phyloP scores from a whole-genome alignment of 805 yeast genomes.

The Vanderwaltozyma polyspora region DNA sequence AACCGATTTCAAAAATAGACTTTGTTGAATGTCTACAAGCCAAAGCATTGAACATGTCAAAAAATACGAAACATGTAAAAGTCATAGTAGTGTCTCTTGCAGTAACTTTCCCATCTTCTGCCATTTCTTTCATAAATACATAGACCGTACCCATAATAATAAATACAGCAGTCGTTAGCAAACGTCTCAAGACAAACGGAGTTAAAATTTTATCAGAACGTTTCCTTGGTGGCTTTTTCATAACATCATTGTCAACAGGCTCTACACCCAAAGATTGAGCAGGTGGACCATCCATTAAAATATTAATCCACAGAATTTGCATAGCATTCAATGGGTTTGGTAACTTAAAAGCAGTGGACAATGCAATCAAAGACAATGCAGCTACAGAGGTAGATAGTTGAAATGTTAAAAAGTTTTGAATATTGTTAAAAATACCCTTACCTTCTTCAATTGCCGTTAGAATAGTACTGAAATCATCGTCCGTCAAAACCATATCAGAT shows the following conservation, averaged over 20 bases:
- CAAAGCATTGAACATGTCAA: constrained; percentile 94
- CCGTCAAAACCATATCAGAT: constrained; percentile 93
- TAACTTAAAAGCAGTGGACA: constrained; percentile 74
- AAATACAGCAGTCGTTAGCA: constrained; percentile 57
- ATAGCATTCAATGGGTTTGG: constrained; percentile 95
- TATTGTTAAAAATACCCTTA: constrained; percentile 90
- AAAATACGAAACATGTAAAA: constrained; percentile 89
- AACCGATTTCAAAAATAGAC: constrained; percentile 72
- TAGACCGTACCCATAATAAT: constrained; percentile 85
- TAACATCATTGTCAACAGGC: constrained; percentile 91
- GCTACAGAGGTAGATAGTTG: constrained; percentile 95
- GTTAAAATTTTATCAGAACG: constrained; percentile 81
- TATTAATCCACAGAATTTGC: constrained; percentile 97
- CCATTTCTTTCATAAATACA: constrained; percentile 79
- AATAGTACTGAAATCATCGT: constrained; percentile 93
- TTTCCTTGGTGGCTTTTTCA: constrained; percentile 91
- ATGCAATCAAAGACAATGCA: constrained; percentile 79
- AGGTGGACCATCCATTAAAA: constrained; percentile 98
- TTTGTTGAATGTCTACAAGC: constrained; percentile 83
- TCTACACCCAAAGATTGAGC: constrained; percentile 97
- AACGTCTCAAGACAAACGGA: constrained; percentile 51
- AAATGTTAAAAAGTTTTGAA: constrained; percentile 88
- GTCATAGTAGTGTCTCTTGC: constrained; percentile 98
- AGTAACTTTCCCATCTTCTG: constrained; percentile 62
- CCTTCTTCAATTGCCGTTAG: constrained; percentile 93